phyloP scores from a whole-genome alignment of 345 rosid species.

The Rhodomyrtus tomentosa region DNA sequence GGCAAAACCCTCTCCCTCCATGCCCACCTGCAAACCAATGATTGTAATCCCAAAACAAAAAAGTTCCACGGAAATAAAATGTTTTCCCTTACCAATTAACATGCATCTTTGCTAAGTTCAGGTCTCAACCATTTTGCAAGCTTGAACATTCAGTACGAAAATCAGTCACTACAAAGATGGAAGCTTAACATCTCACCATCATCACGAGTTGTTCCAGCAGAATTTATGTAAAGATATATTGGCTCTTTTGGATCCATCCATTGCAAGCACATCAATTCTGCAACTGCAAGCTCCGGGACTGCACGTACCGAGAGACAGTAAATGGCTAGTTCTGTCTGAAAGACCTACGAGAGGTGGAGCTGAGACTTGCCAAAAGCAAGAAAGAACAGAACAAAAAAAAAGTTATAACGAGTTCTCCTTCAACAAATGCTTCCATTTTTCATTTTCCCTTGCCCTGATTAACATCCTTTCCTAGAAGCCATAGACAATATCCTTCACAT shows the following conservation, averaged over 20 bases:
- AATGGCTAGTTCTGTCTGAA: neutral
- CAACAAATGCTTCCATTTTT: neutral
- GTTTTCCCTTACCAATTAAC: neutral
- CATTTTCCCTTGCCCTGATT: neutral
- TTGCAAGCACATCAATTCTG: constrained; percentile 75
- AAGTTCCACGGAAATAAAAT: neutral
- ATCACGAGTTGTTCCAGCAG: constrained; percentile 86
- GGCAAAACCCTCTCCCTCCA: constrained; percentile 90
- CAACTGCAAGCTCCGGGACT: constrained; percentile 70
- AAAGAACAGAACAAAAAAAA: neutral
- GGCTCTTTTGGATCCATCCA: constrained; percentile 69
- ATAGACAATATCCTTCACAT: neutral
- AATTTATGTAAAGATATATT: constrained; percentile 65
- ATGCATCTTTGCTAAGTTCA: neutral
- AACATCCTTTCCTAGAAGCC: neutral
- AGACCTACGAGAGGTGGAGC: neutral
- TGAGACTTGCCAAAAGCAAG: neutral
- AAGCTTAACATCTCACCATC: constrained; percentile 75
- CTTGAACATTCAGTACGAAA: neutral
- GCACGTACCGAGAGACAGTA: constrained; percentile 50
- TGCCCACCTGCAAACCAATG: constrained; percentile 46
- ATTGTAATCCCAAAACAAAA: neutral
- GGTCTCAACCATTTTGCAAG: neutral
- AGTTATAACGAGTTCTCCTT: neutral
- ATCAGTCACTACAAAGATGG: neutral